A percentile compares a stretch with the other conserved stretches of the same genome.
Conservation (phyloP, 2,329 filamentous ascomycete species). For the Aspergillus amoenus region DNA sequence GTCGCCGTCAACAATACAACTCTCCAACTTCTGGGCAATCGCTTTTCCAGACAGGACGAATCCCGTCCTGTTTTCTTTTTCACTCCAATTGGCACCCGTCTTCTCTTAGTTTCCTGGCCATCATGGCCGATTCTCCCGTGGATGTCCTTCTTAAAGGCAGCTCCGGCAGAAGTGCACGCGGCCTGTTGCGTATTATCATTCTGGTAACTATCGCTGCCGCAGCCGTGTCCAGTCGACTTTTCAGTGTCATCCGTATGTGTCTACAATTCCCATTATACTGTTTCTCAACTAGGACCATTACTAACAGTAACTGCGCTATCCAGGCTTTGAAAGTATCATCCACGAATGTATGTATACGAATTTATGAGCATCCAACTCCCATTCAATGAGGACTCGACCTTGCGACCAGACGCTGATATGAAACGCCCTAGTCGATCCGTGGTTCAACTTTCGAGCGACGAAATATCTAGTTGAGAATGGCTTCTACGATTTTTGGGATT, state of each 20-base stretch:
- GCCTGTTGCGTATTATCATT: constrained; percentile 85
- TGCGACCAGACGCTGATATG: not conserved
- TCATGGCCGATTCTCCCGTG: constrained; percentile 48
- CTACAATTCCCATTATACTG: not conserved
- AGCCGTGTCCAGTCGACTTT: constrained; percentile 88
- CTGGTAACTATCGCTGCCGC: constrained; percentile 87
- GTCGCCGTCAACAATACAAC: constrained; percentile 22
- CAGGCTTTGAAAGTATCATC: constrained; percentile 97
- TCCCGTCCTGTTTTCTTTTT: constrained; percentile 27
- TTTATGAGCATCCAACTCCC: not conserved
- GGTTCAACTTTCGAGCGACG: constrained; percentile 99
- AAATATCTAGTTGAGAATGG: constrained; percentile 97
- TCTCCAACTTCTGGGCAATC: constrained; percentile 25
- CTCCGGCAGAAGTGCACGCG: constrained; percentile 77
- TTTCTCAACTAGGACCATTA: no score
- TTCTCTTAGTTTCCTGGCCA: constrained; percentile 35
- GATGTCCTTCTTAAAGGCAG: constrained; percentile 71
- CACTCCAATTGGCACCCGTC: constrained; percentile 30
- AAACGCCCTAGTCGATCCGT: constrained; percentile 76
- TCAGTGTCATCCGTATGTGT: constrained; percentile 91
- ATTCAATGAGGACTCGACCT: not conserved
- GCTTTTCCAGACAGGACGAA: constrained; percentile 14
- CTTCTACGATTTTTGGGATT: constrained; percentile 99
- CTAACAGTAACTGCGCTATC: constrained; percentile 1
- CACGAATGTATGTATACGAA: constrained; percentile 80